A percentile compares a stretch with the other conserved stretches of the same genome.
Evolutionary conservation across 2,329 filamentous ascomycete species (phyloP).

Genomic region (Metarhizium anisopliae): DNA sequence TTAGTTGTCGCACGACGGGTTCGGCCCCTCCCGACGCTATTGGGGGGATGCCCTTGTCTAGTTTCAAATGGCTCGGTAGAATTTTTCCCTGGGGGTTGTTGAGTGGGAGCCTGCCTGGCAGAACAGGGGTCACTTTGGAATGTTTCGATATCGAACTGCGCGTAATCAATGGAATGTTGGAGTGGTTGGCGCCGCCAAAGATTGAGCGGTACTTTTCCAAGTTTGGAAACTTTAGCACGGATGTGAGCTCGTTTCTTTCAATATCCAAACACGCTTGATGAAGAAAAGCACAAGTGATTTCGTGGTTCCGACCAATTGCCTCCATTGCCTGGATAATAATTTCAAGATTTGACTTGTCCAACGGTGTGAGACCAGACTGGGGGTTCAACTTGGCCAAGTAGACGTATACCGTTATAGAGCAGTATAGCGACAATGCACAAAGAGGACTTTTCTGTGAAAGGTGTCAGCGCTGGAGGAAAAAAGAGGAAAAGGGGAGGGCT

Average conservation of each 20-base stretch:
- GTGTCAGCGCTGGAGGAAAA: neutral
- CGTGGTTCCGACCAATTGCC: constrained; percentile 61
- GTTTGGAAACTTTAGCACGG: constrained; percentile 25
- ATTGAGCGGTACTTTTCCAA: constrained; percentile 23
- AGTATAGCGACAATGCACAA: constrained; percentile 70
- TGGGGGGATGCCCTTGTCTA: constrained; percentile 5
- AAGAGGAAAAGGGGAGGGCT: neutral
- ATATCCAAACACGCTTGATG: constrained; percentile 79
- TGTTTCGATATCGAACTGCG: constrained; percentile 34
- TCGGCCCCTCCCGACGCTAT: neutral
- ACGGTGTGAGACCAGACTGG: constrained; percentile 45
- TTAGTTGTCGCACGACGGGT: neutral
- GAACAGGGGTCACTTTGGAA: constrained; percentile 28
- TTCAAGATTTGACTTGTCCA: constrained; percentile 47
- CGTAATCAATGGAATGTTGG: constrained; percentile 39
- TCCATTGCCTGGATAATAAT: constrained; percentile 75
- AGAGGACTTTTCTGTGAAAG: constrained; percentile 23
- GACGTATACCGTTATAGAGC: constrained; percentile 74
- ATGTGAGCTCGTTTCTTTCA: constrained; percentile 38
- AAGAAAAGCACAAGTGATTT: constrained; percentile 75
- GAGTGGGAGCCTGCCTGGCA: constrained; percentile 37
- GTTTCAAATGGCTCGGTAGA: constrained; percentile 2
- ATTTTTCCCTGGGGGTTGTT: constrained; percentile 11
- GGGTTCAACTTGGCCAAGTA: constrained; percentile 64
- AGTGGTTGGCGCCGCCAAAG: constrained; percentile 16